Conservation (phyloP, 2,329 filamentous ascomycete genomes). For the Ceratocystis lukuohia region DNA sequence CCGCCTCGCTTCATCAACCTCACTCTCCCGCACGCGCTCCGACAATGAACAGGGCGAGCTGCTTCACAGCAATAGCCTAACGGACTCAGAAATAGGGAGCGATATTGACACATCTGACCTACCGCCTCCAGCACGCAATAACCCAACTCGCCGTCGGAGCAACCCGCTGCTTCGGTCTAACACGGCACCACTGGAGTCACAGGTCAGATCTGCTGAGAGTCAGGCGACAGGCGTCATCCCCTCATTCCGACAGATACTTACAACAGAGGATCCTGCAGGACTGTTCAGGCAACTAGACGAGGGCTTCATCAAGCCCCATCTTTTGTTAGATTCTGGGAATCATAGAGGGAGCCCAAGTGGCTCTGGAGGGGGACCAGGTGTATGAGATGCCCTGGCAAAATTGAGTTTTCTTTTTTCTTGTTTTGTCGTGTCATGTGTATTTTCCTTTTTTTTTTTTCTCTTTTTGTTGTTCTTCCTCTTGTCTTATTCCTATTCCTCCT, state of each 20-base stretch:
- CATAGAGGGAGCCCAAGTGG: constrained; percentile 30
- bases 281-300: constrained; percentile 90
- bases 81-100: constrained; percentile 47
- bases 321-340: constrained; percentile 53
- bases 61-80: constrained; percentile 32
- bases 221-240: constrained; percentile 10
- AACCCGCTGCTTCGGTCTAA: constrained; percentile 17
- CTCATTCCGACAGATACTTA: constrained; percentile 68
- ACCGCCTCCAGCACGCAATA: constrained; percentile 43
- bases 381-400: constrained; percentile 8
- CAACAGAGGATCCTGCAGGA: constrained; percentile 74
- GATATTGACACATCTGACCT: constrained; percentile 55
- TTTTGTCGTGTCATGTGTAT: not conserved
- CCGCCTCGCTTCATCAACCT: constrained; percentile 29
- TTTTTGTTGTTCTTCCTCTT: not conserved
- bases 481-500: not conserved
- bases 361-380: constrained; percentile 24
- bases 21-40: constrained; percentile 42
- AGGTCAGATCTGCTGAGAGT: constrained; percentile 3
- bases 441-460: not conserved
- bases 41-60: constrained; percentile 29
- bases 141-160: constrained; percentile 26
- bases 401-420: not conserved
- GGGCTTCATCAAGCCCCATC: constrained; percentile 84
- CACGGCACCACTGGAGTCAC: constrained; percentile 18